phyloP scores from a whole-genome alignment of 2,329 filamentous ascomycete species.

The Penicillium sp. region DNA sequence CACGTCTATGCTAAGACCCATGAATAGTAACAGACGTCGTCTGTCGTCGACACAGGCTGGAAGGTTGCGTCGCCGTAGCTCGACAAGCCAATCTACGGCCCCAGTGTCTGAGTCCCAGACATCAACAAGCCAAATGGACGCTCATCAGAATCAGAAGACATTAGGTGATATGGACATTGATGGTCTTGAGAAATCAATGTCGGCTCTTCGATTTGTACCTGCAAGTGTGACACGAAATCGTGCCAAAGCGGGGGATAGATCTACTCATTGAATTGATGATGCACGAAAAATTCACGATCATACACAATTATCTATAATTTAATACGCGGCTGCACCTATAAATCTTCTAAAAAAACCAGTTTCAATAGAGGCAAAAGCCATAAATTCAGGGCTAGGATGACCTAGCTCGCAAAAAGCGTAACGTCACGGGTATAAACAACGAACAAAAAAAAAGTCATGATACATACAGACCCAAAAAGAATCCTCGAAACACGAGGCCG shows the following conservation, averaged over 20 bases:
- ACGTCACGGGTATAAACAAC: conserved; percentile 19
- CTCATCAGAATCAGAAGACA: neutral
- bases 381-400: neutral
- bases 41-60: conserved; percentile 31
- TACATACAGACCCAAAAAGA: conserved; percentile 15
- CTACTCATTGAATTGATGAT: conserved; percentile 8
- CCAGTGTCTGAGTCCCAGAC: conserved; percentile 4
- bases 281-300: too few species aligned
- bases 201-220: conserved; percentile 43
- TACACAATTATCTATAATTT: too few species aligned
- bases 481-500: neutral
- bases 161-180: conserved; percentile 31
- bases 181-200: conserved; percentile 41
- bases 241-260: conserved; percentile 1
- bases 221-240: conserved; percentile 35
- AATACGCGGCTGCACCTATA: too few species aligned
- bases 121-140: neutral
- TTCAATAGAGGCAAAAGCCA: neutral
- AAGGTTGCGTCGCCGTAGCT: conserved; percentile 29
- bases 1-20: conserved; percentile 62
- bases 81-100: conserved; percentile 25
- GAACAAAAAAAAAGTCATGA: conserved; percentile 18
- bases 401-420: conserved; percentile 4
- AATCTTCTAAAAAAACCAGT: neutral
- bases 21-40: conserved; percentile 22